Evolutionary conservation across 2,329 filamentous ascomycete species (phyloP), one percentile per base, ranked within the genome.

Genomic region (Phyllosticta citribraziliensis): DNA sequence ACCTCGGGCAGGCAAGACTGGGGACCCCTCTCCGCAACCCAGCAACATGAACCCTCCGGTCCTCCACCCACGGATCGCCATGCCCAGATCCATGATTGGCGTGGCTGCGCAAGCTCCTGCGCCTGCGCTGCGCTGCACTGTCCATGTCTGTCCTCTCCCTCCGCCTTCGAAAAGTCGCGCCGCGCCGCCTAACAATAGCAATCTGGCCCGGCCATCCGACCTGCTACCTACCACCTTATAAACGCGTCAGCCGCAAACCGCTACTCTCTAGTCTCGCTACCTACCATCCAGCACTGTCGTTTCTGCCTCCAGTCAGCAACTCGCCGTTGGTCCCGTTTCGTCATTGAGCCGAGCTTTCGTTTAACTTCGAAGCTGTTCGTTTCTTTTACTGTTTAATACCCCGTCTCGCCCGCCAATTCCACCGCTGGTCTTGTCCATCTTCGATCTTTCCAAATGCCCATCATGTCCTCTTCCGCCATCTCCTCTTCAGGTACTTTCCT

Each of bases 401-500:
- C 22, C 40, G 40, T 47, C 40, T 47, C 40, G 5, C 17, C 40
- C 17, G 40, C 14, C 40, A 6, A 17, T 47, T n/a, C n/a, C 17
- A 17, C 6, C 40, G 40, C 17, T n/a, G 12, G 22, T 22, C 22
- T 22, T 22, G 22, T 22, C 22, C 12, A 40, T 14, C 14, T 5
- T 3, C 6, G 5, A n/a, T n/a, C 4, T 47, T 52, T 60, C 33
- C 40, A 12, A 52, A 12, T 22, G 52, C n/a, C 24, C 58, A 52
- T 17, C 9, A 62, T 62, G 60, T 51, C 60, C n/a, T 55, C 54
- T n/a, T 57, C 60, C 62, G 64, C 62, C 54, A 70, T 68, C 52
- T 67, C 67, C 10, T 69, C 68, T 3, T 67, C 67, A 65, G 65
- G 68, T 70, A 66, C 22, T 52, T n/a, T 19, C 5, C 24, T 30